These are phyloP conservation scores for Comarum palustre DNA, from an alignment of 306 rosid species.

Conservation along the genomic window DNA sequence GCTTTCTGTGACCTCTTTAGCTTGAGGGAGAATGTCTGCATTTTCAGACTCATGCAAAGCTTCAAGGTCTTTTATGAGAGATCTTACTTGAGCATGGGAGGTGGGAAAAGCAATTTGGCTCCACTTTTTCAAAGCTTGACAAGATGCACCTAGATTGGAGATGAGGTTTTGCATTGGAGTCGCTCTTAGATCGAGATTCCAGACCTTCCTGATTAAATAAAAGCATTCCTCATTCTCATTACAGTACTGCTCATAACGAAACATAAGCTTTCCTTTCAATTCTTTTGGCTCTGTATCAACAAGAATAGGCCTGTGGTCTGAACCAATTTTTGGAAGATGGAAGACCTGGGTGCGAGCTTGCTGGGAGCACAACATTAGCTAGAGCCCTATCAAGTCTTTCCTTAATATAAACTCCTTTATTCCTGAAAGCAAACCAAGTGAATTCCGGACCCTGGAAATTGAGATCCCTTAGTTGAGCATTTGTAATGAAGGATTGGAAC, in stretches of 20 bases:
- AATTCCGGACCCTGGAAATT: background rate
- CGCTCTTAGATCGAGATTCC: too few species aligned
- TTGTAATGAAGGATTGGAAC: background rate
- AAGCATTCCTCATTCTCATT: background rate
- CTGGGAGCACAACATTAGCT: background rate
- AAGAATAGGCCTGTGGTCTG: background rate
- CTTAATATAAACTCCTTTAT: background rate
- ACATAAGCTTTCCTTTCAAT: rapidly evolving
- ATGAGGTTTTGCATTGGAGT: too few species aligned
- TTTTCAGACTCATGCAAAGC: too few species aligned
- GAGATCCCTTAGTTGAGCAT: background rate
- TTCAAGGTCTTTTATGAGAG: too few species aligned
- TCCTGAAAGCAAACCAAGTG: background rate
- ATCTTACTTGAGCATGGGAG: too few species aligned
- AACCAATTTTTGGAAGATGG: background rate
- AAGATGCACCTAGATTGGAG: too few species aligned
- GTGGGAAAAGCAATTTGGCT: too few species aligned
- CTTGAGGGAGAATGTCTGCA: too few species aligned
- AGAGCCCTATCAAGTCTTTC: background rate
- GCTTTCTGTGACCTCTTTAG: too few species aligned
- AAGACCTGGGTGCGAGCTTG: background rate
- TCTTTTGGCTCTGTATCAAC: background rate
- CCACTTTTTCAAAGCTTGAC: too few species aligned
- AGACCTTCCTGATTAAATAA: background rate
- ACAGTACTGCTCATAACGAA: background rate